These are phyloP conservation scores for Hypoxylon sp. DNA, from an alignment of 2,329 filamentous ascomycete species.

Conservation along the genomic window DNA sequence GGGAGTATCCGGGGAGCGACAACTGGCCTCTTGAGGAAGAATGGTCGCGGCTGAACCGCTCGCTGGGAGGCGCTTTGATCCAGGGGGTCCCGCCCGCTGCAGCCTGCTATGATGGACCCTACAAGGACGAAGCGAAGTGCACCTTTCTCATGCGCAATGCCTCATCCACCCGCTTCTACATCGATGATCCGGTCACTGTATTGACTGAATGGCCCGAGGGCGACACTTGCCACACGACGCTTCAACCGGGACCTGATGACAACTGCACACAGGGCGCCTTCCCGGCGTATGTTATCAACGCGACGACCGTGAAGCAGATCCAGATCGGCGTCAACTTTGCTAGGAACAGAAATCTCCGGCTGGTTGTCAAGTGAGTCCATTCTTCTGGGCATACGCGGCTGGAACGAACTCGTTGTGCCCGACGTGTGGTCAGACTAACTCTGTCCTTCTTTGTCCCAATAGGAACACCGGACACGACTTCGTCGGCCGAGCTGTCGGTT, in stretches of 20 bases:
- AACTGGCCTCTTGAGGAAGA: conserved; percentile 50
- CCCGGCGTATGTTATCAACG: conserved; percentile 56
- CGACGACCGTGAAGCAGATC: conserved; percentile 54
- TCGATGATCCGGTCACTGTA: conserved; percentile 52
- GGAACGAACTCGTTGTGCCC: not conserved
- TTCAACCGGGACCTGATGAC: conserved; percentile 30
- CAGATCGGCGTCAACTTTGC: conserved; percentile 59
- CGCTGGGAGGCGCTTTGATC: conserved; percentile 51
- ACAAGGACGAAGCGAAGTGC: conserved; percentile 48
- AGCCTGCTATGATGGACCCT: conserved; percentile 51
- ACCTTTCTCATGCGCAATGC: conserved; percentile 49
- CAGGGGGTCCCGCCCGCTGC: conserved; percentile 51
- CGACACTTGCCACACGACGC: conserved; percentile 52
- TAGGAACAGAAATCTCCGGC: conserved; percentile 54
- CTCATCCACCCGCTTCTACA: conserved; percentile 49
- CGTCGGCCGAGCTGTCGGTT: conserved; percentile 59
- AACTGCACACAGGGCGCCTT: conserved; percentile 56
- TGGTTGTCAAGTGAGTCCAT: conserved; percentile 54
- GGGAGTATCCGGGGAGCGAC: conserved; percentile 47
- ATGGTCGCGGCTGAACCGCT: conserved; percentile 50
- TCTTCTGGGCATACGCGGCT: not conserved
- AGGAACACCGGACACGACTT: conserved; percentile 64
- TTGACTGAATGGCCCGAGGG: conserved; percentile 54
- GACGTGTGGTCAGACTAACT: not conserved
- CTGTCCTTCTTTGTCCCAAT: conserved; percentile 12